A percentile compares a stretch with the other conserved stretches of the same genome.
These are phyloP conservation scores for Nicotiana tabacum DNA, from an alignment of 257 asterid species.

Conservation along the genomic window DNA sequence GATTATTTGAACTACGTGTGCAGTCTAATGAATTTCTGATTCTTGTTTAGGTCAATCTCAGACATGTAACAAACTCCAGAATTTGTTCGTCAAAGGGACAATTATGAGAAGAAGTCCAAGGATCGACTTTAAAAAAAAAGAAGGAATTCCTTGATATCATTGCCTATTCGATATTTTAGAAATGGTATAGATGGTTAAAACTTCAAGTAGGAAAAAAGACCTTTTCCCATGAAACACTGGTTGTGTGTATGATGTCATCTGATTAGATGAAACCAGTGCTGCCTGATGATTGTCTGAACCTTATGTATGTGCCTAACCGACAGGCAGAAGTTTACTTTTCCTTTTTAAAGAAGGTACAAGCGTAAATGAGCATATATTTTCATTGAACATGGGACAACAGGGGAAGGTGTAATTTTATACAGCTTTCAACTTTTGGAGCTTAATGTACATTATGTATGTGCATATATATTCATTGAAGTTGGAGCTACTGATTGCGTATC, in stretches of 20 bases:
- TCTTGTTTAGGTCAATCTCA: not conserved
- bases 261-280: not conserved
- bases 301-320: not conserved
- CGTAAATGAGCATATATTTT: not conserved
- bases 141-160: not conserved
- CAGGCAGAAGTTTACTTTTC: not conserved
- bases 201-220: not conserved
- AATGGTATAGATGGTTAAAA: not conserved
- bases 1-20: not conserved
- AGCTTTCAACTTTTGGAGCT: not conserved
- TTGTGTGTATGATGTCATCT: not conserved
- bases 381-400: not conserved
- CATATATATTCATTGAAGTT: not conserved
- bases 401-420: not conserved
- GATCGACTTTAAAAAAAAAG: not conserved
- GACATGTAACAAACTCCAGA: not conserved
- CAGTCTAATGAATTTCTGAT: not conserved
- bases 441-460: not conserved
- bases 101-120: not conserved
- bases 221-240: not conserved
- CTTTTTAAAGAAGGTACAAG: not conserved
- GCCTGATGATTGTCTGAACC: not conserved
- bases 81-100: not conserved
- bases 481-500: not conserved
- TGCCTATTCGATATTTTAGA: not conserved